Evolutionary conservation across 2,329 filamentous ascomycete genomes (phyloP).

Genomic region (Alternaria postmessia): DNA sequence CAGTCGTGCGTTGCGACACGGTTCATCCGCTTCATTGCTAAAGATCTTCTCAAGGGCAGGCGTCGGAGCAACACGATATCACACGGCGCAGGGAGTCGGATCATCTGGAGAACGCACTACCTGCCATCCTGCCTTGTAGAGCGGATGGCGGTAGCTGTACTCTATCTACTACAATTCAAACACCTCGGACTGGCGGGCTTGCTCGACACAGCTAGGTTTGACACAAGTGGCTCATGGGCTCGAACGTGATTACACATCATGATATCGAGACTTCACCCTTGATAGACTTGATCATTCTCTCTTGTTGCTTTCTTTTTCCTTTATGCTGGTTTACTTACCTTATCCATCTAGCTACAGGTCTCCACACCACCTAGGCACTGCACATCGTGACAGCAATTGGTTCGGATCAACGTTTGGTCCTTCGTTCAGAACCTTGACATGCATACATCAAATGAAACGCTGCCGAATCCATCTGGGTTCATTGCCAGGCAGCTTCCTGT

Average conservation of each 20-base stretch:
- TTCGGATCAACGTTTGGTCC: slow-evolving; percentile 34
- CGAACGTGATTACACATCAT: slow-evolving; percentile 52
- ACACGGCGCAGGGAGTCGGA: slow-evolving; percentile 19
- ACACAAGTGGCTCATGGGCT: slow-evolving; percentile 43
- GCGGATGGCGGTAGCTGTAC: slow-evolving; percentile 50
- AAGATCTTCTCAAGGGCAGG: slow-evolving; percentile 31
- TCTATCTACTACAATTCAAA: slow-evolving; percentile 43
- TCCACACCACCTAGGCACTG: slow-evolving; percentile 6
- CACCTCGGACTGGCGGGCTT: slow-evolving; percentile 31
- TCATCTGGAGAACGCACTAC: slow-evolving; percentile 48
- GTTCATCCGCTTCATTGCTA: slow-evolving; percentile 31
- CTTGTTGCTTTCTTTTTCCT: slow-evolving; percentile 14
- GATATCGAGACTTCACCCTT: slow-evolving; percentile 47
- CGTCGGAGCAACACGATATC: slow-evolving; percentile 23
- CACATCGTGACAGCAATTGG: slow-evolving; percentile 31
- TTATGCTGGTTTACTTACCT: slow-evolving; percentile 24
- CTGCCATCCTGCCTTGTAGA: slow-evolving; percentile 46
- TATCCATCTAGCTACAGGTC: slow-evolving; percentile 26
- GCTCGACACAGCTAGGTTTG: slow-evolving; percentile 43
- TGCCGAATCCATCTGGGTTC: slow-evolving; percentile 31
- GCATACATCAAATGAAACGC: slow-evolving; percentile 30
- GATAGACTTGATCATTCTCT: slow-evolving; percentile 25
- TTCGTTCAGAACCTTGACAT: slow-evolving; percentile 32
- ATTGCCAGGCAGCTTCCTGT: slow-evolving; percentile 32
- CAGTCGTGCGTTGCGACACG: slow-evolving; percentile 20